A percentile compares a stretch with the other conserved stretches of the same genome.
Evolutionary conservation across 208 protist genomes (phyloP).

Genomic region (Acanthamoeba lugdunensis): DNA sequence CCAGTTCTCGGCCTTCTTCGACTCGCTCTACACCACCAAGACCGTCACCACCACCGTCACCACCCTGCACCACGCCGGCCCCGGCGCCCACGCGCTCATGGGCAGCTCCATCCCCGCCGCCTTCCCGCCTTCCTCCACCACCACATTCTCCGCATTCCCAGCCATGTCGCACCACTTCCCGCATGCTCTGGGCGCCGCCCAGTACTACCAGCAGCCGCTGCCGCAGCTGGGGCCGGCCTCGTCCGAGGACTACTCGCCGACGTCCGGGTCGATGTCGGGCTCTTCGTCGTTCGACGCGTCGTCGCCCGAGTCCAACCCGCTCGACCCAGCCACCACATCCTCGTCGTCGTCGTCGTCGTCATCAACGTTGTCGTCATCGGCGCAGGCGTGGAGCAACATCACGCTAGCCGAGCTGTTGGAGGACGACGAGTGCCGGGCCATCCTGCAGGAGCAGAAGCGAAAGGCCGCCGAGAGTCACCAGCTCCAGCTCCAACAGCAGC

Average conservation of each 20-base stretch:
- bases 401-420: conserved; percentile 35
- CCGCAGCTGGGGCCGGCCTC: background rate
- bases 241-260: background rate
- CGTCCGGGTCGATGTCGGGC: background rate
- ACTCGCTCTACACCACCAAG: conserved; percentile 50
- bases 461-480: conserved; percentile 14
- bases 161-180: background rate
- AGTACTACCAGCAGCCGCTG: background rate
- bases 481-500: background rate
- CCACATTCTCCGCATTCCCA: conserved; percentile 9
- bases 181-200: background rate
- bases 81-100: background rate
- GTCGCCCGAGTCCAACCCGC: background rate
- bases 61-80: background rate
- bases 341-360: background rate
- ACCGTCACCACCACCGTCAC: conserved; percentile 21
- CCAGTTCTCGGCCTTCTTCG: conserved; percentile 53
- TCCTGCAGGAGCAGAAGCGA: conserved; percentile 19
- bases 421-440: conserved; percentile 39
- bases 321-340: background rate
- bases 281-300: background rate
- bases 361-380: background rate
- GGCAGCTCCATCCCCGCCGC: background rate
- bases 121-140: background rate
- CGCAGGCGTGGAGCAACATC: background rate